These are phyloP conservation scores for Lomentospora prolificans DNA, from an alignment of 2,329 filamentous ascomycete genomes.

Conservation along the genomic window DNA sequence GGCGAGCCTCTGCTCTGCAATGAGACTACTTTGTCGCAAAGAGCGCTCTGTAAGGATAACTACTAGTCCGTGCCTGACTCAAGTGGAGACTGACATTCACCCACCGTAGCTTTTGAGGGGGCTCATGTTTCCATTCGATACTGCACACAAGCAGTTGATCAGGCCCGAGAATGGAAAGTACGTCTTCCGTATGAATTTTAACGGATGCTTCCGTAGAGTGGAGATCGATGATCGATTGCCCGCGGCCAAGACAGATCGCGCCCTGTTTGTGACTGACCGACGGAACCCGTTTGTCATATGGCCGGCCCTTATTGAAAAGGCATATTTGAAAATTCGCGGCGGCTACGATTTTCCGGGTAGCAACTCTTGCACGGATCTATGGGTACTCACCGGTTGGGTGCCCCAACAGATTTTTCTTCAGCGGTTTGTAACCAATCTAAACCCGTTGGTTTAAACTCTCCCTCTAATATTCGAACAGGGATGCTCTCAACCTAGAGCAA, in stretches of 20 bases:
- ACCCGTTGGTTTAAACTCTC: not conserved
- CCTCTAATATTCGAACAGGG: constrained; percentile 31
- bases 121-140: constrained; percentile 67
- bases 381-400: constrained; percentile 90
- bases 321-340: constrained; percentile 87
- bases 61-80: too few relatives aligned
- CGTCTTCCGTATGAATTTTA: constrained; percentile 86
- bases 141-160: constrained; percentile 42
- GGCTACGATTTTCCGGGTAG: constrained; percentile 97
- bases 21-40: constrained; percentile 59
- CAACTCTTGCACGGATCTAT: constrained; percentile 91
- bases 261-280: constrained; percentile 80
- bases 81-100: too few relatives aligned
- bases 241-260: constrained; percentile 60
- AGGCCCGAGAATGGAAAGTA: constrained; percentile 80
- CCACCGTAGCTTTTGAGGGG: constrained; percentile 26
- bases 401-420: constrained; percentile 92
- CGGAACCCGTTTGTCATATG: constrained; percentile 74
- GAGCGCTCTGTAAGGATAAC: constrained; percentile 50
- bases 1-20: constrained; percentile 79
- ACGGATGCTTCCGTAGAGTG: constrained; percentile 82
- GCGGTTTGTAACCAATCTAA: constrained; percentile 32
- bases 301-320: constrained; percentile 91
- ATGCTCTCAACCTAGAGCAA: constrained; percentile 65
- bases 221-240: constrained; percentile 84